These are phyloP conservation scores for Euclidium syriacum DNA, from an alignment of 345 rosid species.

Conservation along the genomic window DNA sequence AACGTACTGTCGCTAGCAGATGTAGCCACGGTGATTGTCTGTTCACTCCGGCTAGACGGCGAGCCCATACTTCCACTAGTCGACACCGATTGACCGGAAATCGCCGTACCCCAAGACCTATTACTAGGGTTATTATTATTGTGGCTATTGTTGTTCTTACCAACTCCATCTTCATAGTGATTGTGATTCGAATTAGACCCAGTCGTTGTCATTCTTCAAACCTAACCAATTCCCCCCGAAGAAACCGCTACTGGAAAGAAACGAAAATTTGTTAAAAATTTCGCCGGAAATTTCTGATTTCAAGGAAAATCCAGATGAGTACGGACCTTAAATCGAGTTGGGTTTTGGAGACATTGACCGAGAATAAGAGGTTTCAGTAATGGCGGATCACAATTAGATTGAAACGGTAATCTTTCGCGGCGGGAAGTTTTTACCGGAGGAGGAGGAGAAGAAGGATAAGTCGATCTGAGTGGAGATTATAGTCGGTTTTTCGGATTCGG, in stretches of 20 bases:
- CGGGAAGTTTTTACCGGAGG: background rate
- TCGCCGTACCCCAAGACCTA: slow-evolving; percentile 79
- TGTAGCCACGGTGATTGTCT: slow-evolving; percentile 55
- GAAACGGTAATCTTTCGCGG: background rate
- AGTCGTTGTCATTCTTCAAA: slow-evolving; percentile 38
- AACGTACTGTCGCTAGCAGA: slow-evolving; percentile 71
- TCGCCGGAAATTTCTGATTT: background rate
- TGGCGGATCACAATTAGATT: slow-evolving; percentile 6
- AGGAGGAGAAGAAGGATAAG: background rate
- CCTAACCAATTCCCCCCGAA: slow-evolving; percentile 12
- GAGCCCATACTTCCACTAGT: slow-evolving; percentile 95
- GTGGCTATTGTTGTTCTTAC: slow-evolving; percentile 10
- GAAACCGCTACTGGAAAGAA: slow-evolving; percentile 1
- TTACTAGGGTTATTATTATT: slow-evolving; percentile 42
- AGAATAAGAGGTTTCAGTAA: background rate
- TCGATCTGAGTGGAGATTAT: slow-evolving; percentile 7
- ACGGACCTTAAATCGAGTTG: slow-evolving; percentile 32
- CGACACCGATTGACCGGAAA: slow-evolving; percentile 82
- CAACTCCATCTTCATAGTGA: slow-evolving; percentile 53
- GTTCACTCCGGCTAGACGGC: slow-evolving; percentile 81
- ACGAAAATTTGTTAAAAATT: background rate
- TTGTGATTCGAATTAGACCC: slow-evolving; percentile 44
- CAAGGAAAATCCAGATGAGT: slow-evolving; percentile 20
- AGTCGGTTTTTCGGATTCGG: slow-evolving; percentile 7
- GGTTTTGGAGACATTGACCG: slow-evolving; percentile 5